Base-by-base conservation (phyloP, 345 rosid species). In the Populus ilicifolia region DNA sequence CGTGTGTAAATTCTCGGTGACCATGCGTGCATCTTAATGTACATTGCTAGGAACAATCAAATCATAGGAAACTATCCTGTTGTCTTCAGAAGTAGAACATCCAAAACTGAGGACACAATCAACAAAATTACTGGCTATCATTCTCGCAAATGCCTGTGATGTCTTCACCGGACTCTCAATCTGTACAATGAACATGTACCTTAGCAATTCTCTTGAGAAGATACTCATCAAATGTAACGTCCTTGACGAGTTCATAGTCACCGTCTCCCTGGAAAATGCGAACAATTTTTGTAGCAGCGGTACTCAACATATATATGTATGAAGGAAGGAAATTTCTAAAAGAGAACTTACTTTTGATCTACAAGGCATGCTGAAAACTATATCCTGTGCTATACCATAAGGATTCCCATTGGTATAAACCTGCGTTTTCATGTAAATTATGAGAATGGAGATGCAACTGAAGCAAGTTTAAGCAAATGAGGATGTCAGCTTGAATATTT, bases 301-400 rank as follows among this genome's bases (percentile, higher is more conserved):
- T 43, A 74, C 52, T 44, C 20, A 3, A 35, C 29, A 64, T 2
- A 39, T 36, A 35, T 27, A 48, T 54, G 38, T 33, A 27, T 44
- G 71, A 17, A 67, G 65, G 71, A 17, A 67, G 65, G 43, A n/a
- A 67, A 35, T 5, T 25, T 20, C 62, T 11, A 17, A 71, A 41
- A 18, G n/a, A 67, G 30, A 70, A 68, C 87, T 81, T 83, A 92
- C 99, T 69, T 89, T 89, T 77, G 99, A 96, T 79, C 97, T 82
- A 90, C 99, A 96, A n/a, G 98, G 99, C 97, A 93, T 89, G 86
- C 99, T 96, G 87, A 93, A 96, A 72, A 96, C 96, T 16, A 92
- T 88, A 73, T 80, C 99, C 75, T 96, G 97, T 0, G 86, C 90
- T 78, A 96, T 91, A 69, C 97, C 99, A 41, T 90, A 96, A 20